Base-by-base conservation (phyloP, 441 rosid species). In the Populus hybrid region DNA sequence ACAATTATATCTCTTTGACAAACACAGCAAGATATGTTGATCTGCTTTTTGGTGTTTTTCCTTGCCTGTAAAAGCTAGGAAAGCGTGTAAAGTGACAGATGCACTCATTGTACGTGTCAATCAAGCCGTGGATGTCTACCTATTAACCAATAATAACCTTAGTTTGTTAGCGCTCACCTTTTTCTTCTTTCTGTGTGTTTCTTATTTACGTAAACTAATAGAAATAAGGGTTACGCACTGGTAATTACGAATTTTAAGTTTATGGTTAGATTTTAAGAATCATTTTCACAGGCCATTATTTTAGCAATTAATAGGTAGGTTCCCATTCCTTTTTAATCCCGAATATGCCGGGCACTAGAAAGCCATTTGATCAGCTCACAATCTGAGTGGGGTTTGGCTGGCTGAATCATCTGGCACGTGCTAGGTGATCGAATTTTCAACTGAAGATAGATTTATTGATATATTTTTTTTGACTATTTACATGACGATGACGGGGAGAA, bases 81-180 rank as follows among this genome's bases (percentile, higher is more conserved):
- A 28, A 14, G 36, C 54, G 80, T 67, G 71, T 40, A 54, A 34
- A 16, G 78, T 16, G 77, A 69, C 26, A 50, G 67, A 21, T 67
- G 63, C 18, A 40, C 21, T 8, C n/a, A 16, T 10, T 69, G 68
- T 67, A 81, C 85, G 87, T 85, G 87, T 72, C 84, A 21, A 65
- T 68, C 23, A 71, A 35, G 10, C 35, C 77, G 40, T 76, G 81
- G 77, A 65, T 12, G 65, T 11, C 50, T 16, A 61, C 69, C 77
- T 40, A 67, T 10, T 66, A 26, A 26, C 28, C 7, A 26, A 75
- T 14, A 16, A 20, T 46, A 72, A 74, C 74, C 67, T 67, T 14
- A 21, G 67, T 35, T 64, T 66, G 69, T 24, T 61, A 21, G 67
- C 67, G 23, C 67, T 9, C 0, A 23, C 14, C 10, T 67, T 67